phyloP scores from a whole-genome alignment of 2,329 filamentous ascomycete species.

The Penicillium verrucosum region DNA sequence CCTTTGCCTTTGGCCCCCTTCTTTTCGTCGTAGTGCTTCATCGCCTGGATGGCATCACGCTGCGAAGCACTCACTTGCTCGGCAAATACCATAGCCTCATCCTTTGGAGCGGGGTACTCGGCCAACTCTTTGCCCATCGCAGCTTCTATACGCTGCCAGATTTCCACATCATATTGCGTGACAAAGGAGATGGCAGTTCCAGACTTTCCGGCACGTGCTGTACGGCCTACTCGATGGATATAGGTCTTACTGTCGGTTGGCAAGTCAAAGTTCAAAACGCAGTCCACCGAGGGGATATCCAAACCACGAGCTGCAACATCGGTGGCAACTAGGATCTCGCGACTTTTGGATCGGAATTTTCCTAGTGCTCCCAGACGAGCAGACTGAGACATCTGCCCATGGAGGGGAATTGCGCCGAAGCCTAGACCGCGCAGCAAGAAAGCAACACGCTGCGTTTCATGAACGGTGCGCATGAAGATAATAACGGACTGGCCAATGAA shows the following conservation, averaged over 20 bases:
- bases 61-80: constrained; percentile 67
- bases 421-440: constrained; percentile 80
- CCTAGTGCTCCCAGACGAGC: constrained; percentile 80
- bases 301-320: constrained; percentile 92
- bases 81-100: constrained; percentile 81
- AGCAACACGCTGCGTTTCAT: constrained; percentile 81
- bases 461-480: constrained; percentile 87
- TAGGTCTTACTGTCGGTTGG: constrained; percentile 86
- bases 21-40: constrained; percentile 76
- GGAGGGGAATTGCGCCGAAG: constrained; percentile 85
- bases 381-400: constrained; percentile 87
- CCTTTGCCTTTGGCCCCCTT: constrained; percentile 50
- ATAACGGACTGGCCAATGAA: constrained; percentile 82
- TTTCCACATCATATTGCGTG: constrained; percentile 83
- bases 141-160: constrained; percentile 76
- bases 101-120: constrained; percentile 68
- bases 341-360: constrained; percentile 79
- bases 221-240: constrained; percentile 84
- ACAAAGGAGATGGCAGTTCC: constrained; percentile 73
- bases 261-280: constrained; percentile 82
- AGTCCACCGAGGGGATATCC: constrained; percentile 86
- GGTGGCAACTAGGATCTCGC: constrained; percentile 83
- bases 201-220: constrained; percentile 79
- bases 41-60: constrained; percentile 70
- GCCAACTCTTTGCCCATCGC: constrained; percentile 73